Conservation (phyloP, 768 basidiomycete species). For the Lentinula aciculospora region DNA sequence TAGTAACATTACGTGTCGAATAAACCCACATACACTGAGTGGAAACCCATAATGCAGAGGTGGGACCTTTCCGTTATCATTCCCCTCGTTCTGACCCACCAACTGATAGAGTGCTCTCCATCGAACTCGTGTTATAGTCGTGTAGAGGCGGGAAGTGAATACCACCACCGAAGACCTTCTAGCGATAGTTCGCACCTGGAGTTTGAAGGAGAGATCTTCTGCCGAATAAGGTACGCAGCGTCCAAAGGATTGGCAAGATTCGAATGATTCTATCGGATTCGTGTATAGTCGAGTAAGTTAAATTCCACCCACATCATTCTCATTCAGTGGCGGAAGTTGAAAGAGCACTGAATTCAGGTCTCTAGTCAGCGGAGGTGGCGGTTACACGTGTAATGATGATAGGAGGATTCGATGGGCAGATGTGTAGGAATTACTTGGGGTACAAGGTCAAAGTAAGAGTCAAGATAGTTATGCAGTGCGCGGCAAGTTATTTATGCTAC, state of each 20-base stretch:
- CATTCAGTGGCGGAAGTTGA: background rate
- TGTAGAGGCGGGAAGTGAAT: background rate
- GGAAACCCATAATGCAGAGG: background rate
- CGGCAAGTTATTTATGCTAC: background rate
- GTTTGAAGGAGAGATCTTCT: background rate
- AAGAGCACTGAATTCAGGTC: background rate
- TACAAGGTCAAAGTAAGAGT: background rate
- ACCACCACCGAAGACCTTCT: background rate
- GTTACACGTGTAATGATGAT: background rate
- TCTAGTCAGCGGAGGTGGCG: background rate
- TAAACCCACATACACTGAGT: background rate
- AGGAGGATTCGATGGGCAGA: background rate
- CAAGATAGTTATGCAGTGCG: background rate
- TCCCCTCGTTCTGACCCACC: background rate
- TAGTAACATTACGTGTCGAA: background rate
- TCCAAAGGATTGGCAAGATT: background rate
- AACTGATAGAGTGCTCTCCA: background rate
- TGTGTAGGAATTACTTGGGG: background rate
- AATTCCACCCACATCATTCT: background rate
- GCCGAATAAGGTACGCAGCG: background rate
- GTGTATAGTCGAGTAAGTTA: background rate
- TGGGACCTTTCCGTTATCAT: background rate
- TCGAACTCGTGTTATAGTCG: background rate
- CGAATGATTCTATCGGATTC: background rate
- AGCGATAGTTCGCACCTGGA: background rate